Base-by-base conservation (phyloP, 495 filamentous ascomycete species). In the Durotheca rogersii region DNA sequence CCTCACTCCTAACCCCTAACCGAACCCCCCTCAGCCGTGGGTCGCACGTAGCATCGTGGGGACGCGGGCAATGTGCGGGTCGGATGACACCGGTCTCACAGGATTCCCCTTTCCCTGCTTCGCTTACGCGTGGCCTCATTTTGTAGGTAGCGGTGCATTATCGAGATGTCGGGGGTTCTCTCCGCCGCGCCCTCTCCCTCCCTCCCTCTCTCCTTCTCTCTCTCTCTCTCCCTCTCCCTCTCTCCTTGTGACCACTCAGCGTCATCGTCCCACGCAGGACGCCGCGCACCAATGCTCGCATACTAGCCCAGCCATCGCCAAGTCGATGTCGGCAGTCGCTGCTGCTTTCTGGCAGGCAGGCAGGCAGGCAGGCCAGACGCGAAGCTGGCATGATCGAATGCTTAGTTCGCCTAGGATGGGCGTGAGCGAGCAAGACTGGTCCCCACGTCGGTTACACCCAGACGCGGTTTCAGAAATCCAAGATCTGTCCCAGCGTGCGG, bases 401-500 rank as follows among this genome's bases (percentile, higher is more conserved):
- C 43, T 4, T 38, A 30, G 37, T 58, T 45, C 55, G 50, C n/a
- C n/a, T n/a, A 50, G 16, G 33, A 41, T 27, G 4, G 23, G 9
- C 4, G 23, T 27, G 9, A 9, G 4, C 9, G 43, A 25, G 36
- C 40, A 27, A 6, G 20, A 33, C 21, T 34, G 33, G n/a, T 21
- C 43, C n/a, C n/a, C 21, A 17, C 21, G 35, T 37, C 37, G 19
- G 42, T 20, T 51, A 25, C 41, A 58, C 52, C 36, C 40, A n/a
- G 21, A 20, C 32, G 33, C 7, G 34, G 56, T 51, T 59, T 59
- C 50, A 41, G 31, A 47, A 36, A 30, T 39, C 40, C 10, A 37
- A 34, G 56, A 59, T 47, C 37, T 25, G 12, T 45, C 36, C n/a
- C n/a, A n/a, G n/a, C n/a, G n/a, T n/a, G n/a, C n/a, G n/a, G n/a